Evolutionary conservation across 805 yeast genomes (phyloP).

Genomic region (Naumovozyma baii): DNA sequence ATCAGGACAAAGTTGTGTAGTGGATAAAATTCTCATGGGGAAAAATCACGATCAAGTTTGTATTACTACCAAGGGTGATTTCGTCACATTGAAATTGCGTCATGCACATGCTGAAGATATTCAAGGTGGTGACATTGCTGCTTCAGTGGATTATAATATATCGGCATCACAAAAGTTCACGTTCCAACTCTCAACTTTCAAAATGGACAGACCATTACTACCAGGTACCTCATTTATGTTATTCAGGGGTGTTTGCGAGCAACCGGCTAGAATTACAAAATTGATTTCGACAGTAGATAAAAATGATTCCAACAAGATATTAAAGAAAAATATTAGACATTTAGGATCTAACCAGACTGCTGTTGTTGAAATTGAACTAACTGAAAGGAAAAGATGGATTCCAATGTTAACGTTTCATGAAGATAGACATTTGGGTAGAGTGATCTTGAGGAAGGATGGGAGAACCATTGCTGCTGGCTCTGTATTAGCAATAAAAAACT

Average conservation of each 20-base stretch:
- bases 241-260: conserved; percentile 65
- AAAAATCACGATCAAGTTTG: conserved; percentile 12
- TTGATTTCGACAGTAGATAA: conserved; percentile 57
- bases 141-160: conserved; percentile 38
- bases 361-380: conserved; percentile 93
- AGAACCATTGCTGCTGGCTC: conserved; percentile 95
- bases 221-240: conserved; percentile 72
- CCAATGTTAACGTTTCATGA: conserved; percentile 81
- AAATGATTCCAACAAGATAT: conserved; percentile 68
- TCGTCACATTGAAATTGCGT: conserved; percentile 37
- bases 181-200: conserved; percentile 57
- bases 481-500: conserved; percentile 55
- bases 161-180: conserved; percentile 39
- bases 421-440: conserved; percentile 90
- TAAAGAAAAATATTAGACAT: conserved; percentile 88
- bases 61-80: conserved; percentile 46
- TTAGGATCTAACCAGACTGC: conserved; percentile 91
- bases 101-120: conserved; percentile 35
- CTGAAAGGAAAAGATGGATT: conserved; percentile 82
- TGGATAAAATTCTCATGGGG: conserved; percentile 31
- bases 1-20: conserved; percentile 31
- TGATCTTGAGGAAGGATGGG: conserved; percentile 96
- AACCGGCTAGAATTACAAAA: conserved; percentile 56
- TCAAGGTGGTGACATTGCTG: conserved; percentile 59
- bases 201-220: conserved; percentile 58